Conservation (phyloP, 345 rosid species). For the Populus euphratica region DNA sequence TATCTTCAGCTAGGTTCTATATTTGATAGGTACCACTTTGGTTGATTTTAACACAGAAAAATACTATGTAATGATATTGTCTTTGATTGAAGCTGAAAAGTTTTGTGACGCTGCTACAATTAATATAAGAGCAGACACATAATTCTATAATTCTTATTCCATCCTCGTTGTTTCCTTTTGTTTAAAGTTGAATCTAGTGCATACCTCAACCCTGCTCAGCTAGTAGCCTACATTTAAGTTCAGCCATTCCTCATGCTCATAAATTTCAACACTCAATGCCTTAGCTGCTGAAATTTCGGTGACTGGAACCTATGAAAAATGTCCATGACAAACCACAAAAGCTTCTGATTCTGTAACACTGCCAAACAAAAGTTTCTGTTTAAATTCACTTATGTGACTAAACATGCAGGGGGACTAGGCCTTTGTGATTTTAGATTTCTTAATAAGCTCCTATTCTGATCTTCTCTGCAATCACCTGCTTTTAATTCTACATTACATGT, state of each 20-base stretch:
- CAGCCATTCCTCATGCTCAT: too few species aligned
- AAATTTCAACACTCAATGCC: too few species aligned
- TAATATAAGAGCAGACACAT: background rate
- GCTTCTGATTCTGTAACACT: too few species aligned
- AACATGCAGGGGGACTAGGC: background rate
- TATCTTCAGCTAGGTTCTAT: background rate
- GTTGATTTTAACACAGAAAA: background rate
- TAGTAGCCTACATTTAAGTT: too few species aligned
- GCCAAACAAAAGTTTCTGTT: background rate
- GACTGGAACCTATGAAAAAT: too few species aligned
- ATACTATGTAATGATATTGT: background rate
- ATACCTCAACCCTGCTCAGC: background rate
- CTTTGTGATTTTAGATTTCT: background rate
- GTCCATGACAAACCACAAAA: too few species aligned
- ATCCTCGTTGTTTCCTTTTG: background rate
- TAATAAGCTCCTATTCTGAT: background rate
- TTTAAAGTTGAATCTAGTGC: background rate
- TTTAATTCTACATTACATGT: constrained; percentile 4
- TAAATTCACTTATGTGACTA: background rate
- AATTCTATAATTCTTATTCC: background rate
- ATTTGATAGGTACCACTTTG: background rate
- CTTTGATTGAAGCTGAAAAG: background rate
- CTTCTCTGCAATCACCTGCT: background rate
- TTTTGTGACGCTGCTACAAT: background rate
- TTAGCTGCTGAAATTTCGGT: too few species aligned